Base-by-base conservation (phyloP, 192 early-diverging fungal species). In the Coemansia sp. region DNA sequence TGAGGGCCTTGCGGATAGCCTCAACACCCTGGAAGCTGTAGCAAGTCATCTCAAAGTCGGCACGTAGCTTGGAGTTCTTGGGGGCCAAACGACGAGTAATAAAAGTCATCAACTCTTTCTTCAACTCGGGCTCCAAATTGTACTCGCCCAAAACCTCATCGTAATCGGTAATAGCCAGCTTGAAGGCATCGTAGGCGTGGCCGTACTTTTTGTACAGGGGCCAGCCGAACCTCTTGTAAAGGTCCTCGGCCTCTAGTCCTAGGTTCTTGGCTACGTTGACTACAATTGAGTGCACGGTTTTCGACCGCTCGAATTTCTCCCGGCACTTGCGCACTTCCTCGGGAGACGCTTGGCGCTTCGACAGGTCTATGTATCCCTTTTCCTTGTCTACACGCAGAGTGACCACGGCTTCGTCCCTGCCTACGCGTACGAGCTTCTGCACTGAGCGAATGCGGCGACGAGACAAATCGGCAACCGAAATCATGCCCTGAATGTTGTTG, bases 281-380 rank as follows among this genome's bases (percentile, higher is more conserved):
- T 29, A 84, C 67, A 17, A 86, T 83, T 15, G 78, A 66, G 63
- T 84, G 80, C 27, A 80, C 77, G 64, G 92, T 89, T 76, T 95
- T 96, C 37, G 95, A 95, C 81, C 96, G 97, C 74, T 91, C 91
- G 87, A 88, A 98, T 74, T 90, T 91, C 67, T 98, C 96, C 73
- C 95, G 92, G 80, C 95, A 97, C 76, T 92, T 89, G 38, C 85
- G 85, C 19, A 93, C 87, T 68, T 99, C 96, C 72, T 96, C 95
- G 11, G 91, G 86, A 15, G 89, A 89, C 42, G 95, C 94, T 68
- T 93, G 87, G 75, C 94, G 90, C 89, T 99, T 99, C 7, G 95
- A 96, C 74, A 99, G 78, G 83, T 99, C 97, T 79, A 99, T 99
- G 84, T 99, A 99, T 31, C 96, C 94, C 82, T 98, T 99, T 77